These are phyloP conservation scores for Mrakia blollopis DNA, from an alignment of 768 basidiomycete species.

Conservation along the genomic window DNA sequence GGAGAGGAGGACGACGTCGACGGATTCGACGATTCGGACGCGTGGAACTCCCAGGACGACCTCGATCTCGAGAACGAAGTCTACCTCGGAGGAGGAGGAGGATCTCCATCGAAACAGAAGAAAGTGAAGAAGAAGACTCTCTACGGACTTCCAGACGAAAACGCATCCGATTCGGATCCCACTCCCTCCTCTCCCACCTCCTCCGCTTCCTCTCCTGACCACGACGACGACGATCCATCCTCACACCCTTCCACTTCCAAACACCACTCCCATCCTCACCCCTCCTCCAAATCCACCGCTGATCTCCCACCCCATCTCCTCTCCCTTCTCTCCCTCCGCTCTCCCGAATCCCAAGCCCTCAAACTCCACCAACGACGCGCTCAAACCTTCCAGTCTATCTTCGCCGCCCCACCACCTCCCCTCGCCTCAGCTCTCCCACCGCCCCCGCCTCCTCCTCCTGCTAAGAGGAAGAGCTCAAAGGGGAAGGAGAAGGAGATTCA, in stretches of 20 bases:
- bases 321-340: constrained; percentile 30
- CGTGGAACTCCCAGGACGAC: background rate
- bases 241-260: background rate
- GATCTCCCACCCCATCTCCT: constrained; percentile 31
- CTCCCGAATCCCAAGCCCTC: constrained; percentile 22
- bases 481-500: constrained; percentile 8
- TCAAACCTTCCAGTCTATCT: constrained; percentile 20
- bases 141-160: constrained; percentile 18
- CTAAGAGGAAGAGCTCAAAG: background rate
- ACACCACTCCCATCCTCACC: background rate
- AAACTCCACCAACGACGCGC: background rate
- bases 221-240: background rate
- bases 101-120: background rate
- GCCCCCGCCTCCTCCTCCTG: background rate
- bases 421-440: background rate
- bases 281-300: background rate
- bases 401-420: background rate
- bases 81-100: background rate
- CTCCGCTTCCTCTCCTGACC: background rate
- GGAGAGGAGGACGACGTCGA: background rate
- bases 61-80: background rate
- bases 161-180: background rate
- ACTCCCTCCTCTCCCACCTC: too few species aligned
- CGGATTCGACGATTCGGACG: background rate
- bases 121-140: constrained; percentile 13